Conservation (phyloP, 1,284 basidiomycete species). For the Apiotrichum brassicae region DNA sequence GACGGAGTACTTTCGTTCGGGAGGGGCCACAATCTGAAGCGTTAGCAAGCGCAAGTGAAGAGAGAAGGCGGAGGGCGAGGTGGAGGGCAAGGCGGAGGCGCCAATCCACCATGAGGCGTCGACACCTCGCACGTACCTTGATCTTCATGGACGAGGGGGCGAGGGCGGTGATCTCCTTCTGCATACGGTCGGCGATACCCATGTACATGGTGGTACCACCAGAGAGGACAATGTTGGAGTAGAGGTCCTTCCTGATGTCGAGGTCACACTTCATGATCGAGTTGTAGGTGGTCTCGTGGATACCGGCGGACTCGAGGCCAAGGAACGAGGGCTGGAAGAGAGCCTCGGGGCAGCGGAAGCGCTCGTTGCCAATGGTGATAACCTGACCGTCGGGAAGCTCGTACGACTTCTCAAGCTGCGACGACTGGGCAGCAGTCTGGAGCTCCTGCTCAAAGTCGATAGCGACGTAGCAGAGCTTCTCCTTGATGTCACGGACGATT, state of each 20-base stretch:
- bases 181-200: conserved; percentile 94
- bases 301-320: conserved; percentile 87
- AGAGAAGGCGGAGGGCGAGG: no score
- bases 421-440: conserved; percentile 85
- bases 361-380: conserved; percentile 93
- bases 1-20: conserved; percentile 77
- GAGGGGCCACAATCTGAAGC: background rate
- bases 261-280: conserved; percentile 66
- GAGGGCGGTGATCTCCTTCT: conserved; percentile 88
- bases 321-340: conserved; percentile 95
- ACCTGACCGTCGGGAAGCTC: conserved; percentile 95
- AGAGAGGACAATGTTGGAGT: conserved; percentile 66
- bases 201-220: conserved; percentile 98
- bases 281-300: conserved; percentile 95
- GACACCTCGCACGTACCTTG: conserved; percentile 54
- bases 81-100: background rate
- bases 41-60: background rate
- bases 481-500: conserved; percentile 97
- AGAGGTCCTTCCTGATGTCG: conserved; percentile 41
- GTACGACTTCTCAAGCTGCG: conserved; percentile 89
- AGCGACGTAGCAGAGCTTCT: conserved; percentile 96
- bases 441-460: conserved; percentile 96
- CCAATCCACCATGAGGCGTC: no score
- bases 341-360: conserved; percentile 94
- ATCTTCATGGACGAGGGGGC: conserved; percentile 81